Conservation (phyloP, 1,284 basidiomycete species). For the Naganishia cerealis region DNA sequence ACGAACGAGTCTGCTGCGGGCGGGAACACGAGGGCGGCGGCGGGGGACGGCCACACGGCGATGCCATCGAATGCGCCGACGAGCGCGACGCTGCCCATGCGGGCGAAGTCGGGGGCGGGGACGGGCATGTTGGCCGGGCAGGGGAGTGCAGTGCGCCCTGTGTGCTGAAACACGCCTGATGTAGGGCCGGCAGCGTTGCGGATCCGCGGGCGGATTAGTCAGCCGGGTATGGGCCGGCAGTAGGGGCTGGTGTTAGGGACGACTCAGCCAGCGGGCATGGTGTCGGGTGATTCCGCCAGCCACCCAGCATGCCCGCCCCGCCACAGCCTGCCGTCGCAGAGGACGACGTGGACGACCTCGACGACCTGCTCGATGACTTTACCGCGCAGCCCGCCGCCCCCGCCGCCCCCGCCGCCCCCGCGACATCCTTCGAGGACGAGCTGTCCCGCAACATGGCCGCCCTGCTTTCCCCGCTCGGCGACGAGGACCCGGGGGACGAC, state of each 20-base stretch:
- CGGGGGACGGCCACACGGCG: slow-evolving; percentile 62
- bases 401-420: neutral
- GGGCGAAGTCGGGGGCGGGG: slow-evolving; percentile 81
- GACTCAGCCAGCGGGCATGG: too few relatives aligned
- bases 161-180: too few relatives aligned
- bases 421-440: slow-evolving; percentile 13
- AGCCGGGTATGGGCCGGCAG: too few relatives aligned
- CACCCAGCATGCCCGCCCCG: slow-evolving; percentile 4
- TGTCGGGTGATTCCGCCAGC: too few relatives aligned
- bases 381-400: neutral
- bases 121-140: slow-evolving; percentile 62
- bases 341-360: slow-evolving; percentile 29
- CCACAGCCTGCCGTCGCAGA: neutral
- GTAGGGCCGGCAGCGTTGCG: too few relatives aligned
- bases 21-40: slow-evolving; percentile 42
- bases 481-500: too few relatives aligned
- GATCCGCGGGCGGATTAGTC: too few relatives aligned
- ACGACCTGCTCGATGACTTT: slow-evolving; percentile 29
- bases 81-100: slow-evolving; percentile 84
- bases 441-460: slow-evolving; percentile 16
- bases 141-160: too few relatives aligned
- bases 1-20: slow-evolving; percentile 36
- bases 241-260: too few relatives aligned
- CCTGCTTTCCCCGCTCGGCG: neutral
- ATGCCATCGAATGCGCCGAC: slow-evolving; percentile 83